Evolutionary conservation across 129 eudicot species (phyloP).

Genomic region (Tagetes patula): DNA sequence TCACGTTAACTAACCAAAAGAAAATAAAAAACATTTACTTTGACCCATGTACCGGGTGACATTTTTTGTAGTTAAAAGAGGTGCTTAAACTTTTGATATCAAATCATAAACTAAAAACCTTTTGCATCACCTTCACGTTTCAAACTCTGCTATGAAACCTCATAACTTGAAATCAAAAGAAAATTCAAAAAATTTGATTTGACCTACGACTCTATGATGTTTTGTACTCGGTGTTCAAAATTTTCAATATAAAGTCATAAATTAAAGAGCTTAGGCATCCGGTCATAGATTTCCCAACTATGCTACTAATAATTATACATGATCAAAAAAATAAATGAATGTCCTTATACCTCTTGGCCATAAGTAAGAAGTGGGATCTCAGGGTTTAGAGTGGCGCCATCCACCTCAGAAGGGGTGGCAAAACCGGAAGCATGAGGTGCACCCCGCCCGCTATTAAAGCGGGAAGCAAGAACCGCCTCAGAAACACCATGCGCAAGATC

Average conservation of each 20-base stretch:
- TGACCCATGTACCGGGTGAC: not conserved
- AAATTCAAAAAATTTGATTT: not conserved
- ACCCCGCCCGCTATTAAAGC: slow-evolving; percentile 52
- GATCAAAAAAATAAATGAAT: not conserved
- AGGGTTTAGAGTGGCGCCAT: slow-evolving; percentile 34
- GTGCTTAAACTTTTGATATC: not conserved
- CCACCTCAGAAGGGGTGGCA: slow-evolving; percentile 54
- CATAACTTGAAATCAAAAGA: not conserved
- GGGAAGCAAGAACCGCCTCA: slow-evolving; percentile 44
- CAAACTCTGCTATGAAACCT: not conserved
- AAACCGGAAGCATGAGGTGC: slow-evolving; percentile 48
- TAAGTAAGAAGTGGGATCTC: slow-evolving; percentile 82
- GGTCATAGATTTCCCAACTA: not conserved
- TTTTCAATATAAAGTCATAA: not conserved
- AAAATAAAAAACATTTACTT: not conserved
- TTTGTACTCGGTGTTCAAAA: not conserved
- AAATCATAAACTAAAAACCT: not conserved
- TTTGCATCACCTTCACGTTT: not conserved
- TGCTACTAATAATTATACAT: not conserved
- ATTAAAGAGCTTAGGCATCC: not conserved
- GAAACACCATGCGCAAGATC: slow-evolving; percentile 43
- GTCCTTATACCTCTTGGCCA: slow-evolving; percentile 68
- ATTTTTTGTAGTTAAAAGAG: not conserved
- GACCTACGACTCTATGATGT: not conserved
- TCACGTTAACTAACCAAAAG: not conserved